Base-by-base conservation (phyloP, 2,329 filamentous ascomycete genomes). In the Fusarium buxicola region DNA sequence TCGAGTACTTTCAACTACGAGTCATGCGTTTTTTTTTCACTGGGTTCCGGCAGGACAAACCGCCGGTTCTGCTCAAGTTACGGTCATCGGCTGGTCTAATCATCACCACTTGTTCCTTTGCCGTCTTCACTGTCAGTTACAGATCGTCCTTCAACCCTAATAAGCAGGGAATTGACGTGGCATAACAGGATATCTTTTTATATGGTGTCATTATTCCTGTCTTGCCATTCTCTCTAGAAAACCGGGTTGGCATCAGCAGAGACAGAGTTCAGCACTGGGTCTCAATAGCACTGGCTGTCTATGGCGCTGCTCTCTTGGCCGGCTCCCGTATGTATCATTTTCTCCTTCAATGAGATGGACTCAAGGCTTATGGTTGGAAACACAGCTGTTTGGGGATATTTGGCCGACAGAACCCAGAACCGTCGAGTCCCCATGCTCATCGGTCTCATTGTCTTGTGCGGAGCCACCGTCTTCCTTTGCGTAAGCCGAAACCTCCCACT, bases 151-250 rank as follows among this genome's bases (percentile, higher is more conserved):
- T n/a, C 15, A 10, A 28, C 8, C 9, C 13, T n/a, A 10, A 7
- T 15, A 10, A 16, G 6, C 24, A 30, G 8, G 7, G 18, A 32
- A 28, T 45, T 63, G 38, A 65, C 24, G n/a, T n/a, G n/a, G 3
- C 15, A 15, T n/a, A 18, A 5, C 44, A 76, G 74, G 74, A 76
- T 38, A 71, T 76, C 44, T 76, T 76, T 38, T 54, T 75, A 8
- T 76, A 76, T 38, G 72, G 69, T 21, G 74, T 76, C 41, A 69
- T 76, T 43, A 73, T 76, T 9, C 74, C 74, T 3, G 63, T 76
- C 11, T 55, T 76, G 41, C 74, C 74, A 12, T 75, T 74, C 51
- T 69, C 71, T 9, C 66, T 76, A 9, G 41, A 65, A 11, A 55
- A 57, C n/a, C 66, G 71, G 13, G 60, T 71, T 45, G 72, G 69